A percentile compares a stretch with the other conserved stretches of the same genome.
Evolutionary conservation across 345 rosid species (phyloP).

Genomic region (Microcos paniculata): DNA sequence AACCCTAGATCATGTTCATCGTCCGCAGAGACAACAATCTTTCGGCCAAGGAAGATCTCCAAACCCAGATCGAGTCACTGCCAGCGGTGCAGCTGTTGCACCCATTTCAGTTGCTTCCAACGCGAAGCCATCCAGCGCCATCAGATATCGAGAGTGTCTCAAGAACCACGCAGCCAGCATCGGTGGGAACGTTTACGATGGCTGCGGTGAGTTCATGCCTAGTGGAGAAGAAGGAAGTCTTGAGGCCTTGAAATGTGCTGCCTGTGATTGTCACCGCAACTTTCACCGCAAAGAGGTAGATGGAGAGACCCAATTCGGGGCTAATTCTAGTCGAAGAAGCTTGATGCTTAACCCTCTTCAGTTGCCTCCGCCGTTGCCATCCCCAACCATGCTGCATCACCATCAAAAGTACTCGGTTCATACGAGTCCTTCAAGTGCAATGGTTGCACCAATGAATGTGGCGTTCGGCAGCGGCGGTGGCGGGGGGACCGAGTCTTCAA

Average conservation of each 20-base stretch:
- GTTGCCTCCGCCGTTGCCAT: slow-evolving; percentile 53
- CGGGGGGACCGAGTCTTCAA: slow-evolving; percentile 66
- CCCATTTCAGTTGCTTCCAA: slow-evolving; percentile 34
- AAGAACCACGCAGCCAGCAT: slow-evolving; percentile 87
- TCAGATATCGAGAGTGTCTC: slow-evolving; percentile 79
- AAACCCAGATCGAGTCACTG: slow-evolving; percentile 36
- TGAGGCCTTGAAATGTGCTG: slow-evolving; percentile 87
- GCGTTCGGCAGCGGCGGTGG: slow-evolving; percentile 56
- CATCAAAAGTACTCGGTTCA: slow-evolving; percentile 39
- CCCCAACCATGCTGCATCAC: slow-evolving; percentile 36
- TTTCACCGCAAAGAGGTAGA: slow-evolving; percentile 83
- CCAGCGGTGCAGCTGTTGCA: slow-evolving; percentile 20
- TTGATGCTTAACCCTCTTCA: slow-evolving; percentile 49
- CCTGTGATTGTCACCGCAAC: slow-evolving; percentile 94
- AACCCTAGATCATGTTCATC: slow-evolving; percentile 67
- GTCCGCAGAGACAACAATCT: slow-evolving; percentile 26
- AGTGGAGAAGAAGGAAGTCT: slow-evolving; percentile 82
- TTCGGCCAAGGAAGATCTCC: slow-evolving; percentile 29
- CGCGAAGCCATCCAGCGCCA: slow-evolving; percentile 27
- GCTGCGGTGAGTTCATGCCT: slow-evolving; percentile 99
- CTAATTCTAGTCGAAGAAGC: slow-evolving; percentile 22
- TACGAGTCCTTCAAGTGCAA: slow-evolving; percentile 47
- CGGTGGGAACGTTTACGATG: slow-evolving; percentile 83
- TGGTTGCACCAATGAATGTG: slow-evolving; percentile 68
- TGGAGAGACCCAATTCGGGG: slow-evolving; percentile 40